Conservation (phyloP, 805 yeast genomes). For the Ogataea methylovora region DNA sequence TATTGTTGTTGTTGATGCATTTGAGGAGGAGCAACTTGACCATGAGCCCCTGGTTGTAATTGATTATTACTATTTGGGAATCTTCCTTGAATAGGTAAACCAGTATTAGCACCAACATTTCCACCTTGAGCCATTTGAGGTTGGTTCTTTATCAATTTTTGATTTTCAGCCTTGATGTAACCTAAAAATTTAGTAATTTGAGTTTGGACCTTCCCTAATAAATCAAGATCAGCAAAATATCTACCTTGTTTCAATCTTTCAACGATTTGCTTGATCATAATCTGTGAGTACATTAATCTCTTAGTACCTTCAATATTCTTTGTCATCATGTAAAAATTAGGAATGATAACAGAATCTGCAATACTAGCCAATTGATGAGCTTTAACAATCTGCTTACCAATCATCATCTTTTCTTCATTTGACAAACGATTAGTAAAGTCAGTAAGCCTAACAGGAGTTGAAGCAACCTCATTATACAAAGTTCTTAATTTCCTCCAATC, state of each 20-base stretch:
- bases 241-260: conserved; percentile 50
- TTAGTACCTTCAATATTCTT: conserved; percentile 70
- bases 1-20: not conserved
- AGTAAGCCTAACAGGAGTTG: conserved; percentile 56
- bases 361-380: conserved; percentile 55
- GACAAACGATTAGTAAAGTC: conserved; percentile 57
- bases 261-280: conserved; percentile 68
- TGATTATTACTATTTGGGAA: not conserved
- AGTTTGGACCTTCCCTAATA: conserved; percentile 58
- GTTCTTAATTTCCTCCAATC: conserved; percentile 55
- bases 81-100: not conserved
- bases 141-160: conserved; percentile 21
- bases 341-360: conserved; percentile 63
- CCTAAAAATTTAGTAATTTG: conserved; percentile 72
- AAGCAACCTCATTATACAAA: conserved; percentile 62
- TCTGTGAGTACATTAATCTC: conserved; percentile 68
- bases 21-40: not conserved
- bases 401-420: conserved; percentile 56
- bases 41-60: not conserved
- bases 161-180: conserved; percentile 55
- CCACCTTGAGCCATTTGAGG: conserved; percentile 5
- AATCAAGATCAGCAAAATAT: conserved; percentile 65
- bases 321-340: conserved; percentile 70
- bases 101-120: not conserved
- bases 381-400: conserved; percentile 44